Evolutionary conservation across 139 green algal species (phyloP), one percentile per base, ranked within the genome.

Genomic region (Chlamydomonas sp.): DNA sequence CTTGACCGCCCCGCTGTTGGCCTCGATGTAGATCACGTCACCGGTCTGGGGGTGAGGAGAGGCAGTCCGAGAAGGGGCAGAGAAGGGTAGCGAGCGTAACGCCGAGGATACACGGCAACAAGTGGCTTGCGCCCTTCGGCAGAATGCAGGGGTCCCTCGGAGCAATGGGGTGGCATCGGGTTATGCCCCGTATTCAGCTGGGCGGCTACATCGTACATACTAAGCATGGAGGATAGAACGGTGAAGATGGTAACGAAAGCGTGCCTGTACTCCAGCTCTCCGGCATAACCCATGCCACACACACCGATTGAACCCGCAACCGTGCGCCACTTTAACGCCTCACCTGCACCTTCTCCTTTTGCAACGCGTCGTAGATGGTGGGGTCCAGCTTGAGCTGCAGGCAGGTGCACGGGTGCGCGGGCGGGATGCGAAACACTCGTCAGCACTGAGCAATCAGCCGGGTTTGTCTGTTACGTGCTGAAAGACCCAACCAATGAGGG

Each of bases 21-120:
- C 97, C 92, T 99, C 98, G 75, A 99, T 98, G 96, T 99, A 99
- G 78, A 99, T 99, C 4, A 99, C 98, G 87, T 99, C 98, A 0
- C 98, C 98, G 0, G 95, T 17, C 83, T 88, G 83, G 67, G 67
- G 67, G 8, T 5, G 67, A 73, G 64, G 64, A 12, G 64, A 69
- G 64, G 64, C 9, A 12, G 31, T 49, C 31, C 31, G 64, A 69
- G 12, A 9, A 69, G 64, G 64, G 64, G 64, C 64, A 9, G 64
- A 69, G 64, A 69, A 9, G 64, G 1, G 64, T 9, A 9, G 64
- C 9, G 8, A 12, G 64, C 9, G 64, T 12, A 69, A 49, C 31
- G 31, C 31, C 31, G 31, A 49, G 31, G 31, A 49, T 49, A 49
- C 31, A 49, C 31, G 31, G 31, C 31, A 49, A 49, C 31, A 49